phyloP scores from a whole-genome alignment of 805 yeast species.

The Wickerhamiella domercqiae region DNA sequence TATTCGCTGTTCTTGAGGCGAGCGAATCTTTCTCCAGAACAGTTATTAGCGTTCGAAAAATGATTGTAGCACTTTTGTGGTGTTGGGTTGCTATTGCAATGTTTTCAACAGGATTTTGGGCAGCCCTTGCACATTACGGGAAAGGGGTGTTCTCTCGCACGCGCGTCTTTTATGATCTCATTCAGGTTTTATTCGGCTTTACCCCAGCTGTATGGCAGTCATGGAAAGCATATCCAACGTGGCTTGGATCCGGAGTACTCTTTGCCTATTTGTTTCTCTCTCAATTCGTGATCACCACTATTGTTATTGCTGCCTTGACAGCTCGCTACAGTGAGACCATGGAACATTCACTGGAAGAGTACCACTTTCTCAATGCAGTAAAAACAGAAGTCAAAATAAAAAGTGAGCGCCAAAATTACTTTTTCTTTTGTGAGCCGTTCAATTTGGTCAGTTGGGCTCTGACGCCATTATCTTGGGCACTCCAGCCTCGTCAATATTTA shows the following conservation, averaged over 20 bases:
- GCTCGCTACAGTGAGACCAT: conserved; percentile 25
- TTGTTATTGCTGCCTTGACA: conserved; percentile 37
- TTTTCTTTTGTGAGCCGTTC: conserved; percentile 26
- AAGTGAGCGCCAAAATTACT: conserved; percentile 24
- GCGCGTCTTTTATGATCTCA: conserved; percentile 36
- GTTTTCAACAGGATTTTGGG: conserved; percentile 39
- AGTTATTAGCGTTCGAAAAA: conserved; percentile 34
- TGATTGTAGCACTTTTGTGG: conserved; percentile 37
- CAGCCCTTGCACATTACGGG: conserved; percentile 36
- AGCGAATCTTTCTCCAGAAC: conserved; percentile 38
- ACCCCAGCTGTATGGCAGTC: conserved; percentile 47
- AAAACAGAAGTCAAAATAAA: conserved; percentile 26
- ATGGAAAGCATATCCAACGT: conserved; percentile 32
- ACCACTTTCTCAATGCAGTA: conserved; percentile 26
- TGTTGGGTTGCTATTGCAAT: conserved; percentile 35
- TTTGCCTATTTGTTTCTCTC: conserved; percentile 38
- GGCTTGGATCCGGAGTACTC: conserved; percentile 30
- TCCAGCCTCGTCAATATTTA: conserved; percentile 22
- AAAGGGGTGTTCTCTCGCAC: conserved; percentile 27
- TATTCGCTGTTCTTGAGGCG: conserved; percentile 35
- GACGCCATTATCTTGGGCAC: conserved; percentile 20
- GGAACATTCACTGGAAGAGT: conserved; percentile 27
- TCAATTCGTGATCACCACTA: conserved; percentile 40
- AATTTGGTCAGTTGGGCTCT: conserved; percentile 23
- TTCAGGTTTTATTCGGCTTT: conserved; percentile 40